Percentiles rank a stretch among this genome's conserved stretches.
phyloP scores from a whole-genome alignment of 345 rosid genomes.

The Luvunga scandens region DNA sequence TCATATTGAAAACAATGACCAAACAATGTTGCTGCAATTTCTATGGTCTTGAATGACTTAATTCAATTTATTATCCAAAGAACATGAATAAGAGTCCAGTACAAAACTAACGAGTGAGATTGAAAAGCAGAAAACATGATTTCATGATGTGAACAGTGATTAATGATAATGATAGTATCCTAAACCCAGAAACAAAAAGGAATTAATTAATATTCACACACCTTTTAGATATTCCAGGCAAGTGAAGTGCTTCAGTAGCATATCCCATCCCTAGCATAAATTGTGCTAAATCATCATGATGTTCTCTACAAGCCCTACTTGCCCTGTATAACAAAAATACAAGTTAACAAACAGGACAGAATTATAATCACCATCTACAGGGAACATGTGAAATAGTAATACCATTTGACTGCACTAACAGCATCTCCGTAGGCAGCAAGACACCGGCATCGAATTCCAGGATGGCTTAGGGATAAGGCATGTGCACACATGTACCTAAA shows the following conservation, averaged over 20 bases:
- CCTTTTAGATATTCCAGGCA: conserved; percentile 99
- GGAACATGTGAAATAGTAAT: conserved; percentile 19
- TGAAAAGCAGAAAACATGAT: not conserved
- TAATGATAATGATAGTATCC: not conserved
- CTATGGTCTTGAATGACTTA: not conserved
- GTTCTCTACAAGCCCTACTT: conserved; percentile 96
- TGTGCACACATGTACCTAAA: conserved; percentile 95
- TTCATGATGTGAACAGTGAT: not conserved
- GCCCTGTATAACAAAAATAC: conserved; percentile 62
- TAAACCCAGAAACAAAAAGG: not conserved
- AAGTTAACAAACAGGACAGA: conserved; percentile 9
- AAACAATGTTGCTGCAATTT: not conserved
- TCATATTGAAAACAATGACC: conserved; percentile 8
- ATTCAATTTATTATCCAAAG: not conserved
- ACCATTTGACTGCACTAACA: conserved; percentile 98
- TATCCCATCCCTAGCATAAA: conserved; percentile 99
- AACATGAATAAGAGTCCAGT: not conserved
- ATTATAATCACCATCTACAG: conserved; percentile 1
- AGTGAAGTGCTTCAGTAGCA: conserved; percentile 98
- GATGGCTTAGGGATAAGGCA: conserved; percentile 95
- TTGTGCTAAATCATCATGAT: conserved; percentile 97
- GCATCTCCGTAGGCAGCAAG: conserved; percentile 99
- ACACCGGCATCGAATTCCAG: conserved; percentile 95
- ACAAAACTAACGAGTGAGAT: not conserved
- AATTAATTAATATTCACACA: conserved; percentile 12